phyloP scores from a whole-genome alignment of 192 early-diverging fungal species.

The Backusella australiensis region DNA sequence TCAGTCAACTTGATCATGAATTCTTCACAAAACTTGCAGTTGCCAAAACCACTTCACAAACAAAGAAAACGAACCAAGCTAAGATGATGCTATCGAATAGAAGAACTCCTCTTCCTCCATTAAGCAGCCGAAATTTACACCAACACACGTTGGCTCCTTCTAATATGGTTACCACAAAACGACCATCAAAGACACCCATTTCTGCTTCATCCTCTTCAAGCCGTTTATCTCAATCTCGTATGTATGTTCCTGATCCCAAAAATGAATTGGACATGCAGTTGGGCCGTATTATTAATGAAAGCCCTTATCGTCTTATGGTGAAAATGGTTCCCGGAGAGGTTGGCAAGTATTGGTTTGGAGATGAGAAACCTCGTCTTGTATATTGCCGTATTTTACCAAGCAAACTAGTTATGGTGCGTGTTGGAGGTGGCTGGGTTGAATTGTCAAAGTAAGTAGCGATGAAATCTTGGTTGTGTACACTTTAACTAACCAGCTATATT shows the following conservation, averaged over 20 bases:
- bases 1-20: conserved; percentile 31
- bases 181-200: neutral
- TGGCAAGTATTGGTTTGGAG: conserved; percentile 67
- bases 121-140: neutral
- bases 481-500: neutral
- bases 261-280: conserved; percentile 58
- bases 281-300: conserved; percentile 56
- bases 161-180: neutral
- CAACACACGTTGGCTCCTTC: neutral
- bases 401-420: conserved; percentile 64
- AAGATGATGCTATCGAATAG: neutral
- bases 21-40: conserved; percentile 34
- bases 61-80: neutral
- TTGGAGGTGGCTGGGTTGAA: conserved; percentile 66
- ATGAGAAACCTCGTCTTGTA: conserved; percentile 57
- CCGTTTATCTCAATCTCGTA: neutral
- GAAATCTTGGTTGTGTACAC: neutral
- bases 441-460: conserved; percentile 47
- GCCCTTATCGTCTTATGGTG: conserved; percentile 46
- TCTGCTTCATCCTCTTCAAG: conserved; percentile 4
- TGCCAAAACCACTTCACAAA: conserved; percentile 15
- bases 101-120: neutral
- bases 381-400: conserved; percentile 62
- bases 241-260: conserved; percentile 53
- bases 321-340: conserved; percentile 48